Conservation (phyloP, 2,329 filamentous ascomycete species). For the Stemphylium vesicarium region DNA sequence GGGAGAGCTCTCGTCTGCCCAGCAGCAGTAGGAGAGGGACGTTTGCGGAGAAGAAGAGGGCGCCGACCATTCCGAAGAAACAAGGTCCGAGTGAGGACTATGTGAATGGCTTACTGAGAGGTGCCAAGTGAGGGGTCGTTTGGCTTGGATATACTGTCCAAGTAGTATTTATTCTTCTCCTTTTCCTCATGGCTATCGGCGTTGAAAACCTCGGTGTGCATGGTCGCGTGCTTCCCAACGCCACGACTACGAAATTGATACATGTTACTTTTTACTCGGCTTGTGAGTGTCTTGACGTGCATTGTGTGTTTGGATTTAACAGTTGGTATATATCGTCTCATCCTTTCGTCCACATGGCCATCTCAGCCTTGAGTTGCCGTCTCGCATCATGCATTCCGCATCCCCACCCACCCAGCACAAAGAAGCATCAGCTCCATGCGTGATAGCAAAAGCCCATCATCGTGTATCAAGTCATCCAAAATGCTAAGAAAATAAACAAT, state of each 20-base stretch:
- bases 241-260: constrained; percentile 13
- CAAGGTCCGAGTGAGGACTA: constrained; percentile 7
- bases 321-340: constrained; percentile 6
- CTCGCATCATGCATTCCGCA: not conserved
- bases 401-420: not conserved
- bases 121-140: constrained; percentile 1
- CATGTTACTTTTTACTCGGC: constrained; percentile 1
- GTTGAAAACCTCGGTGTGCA: constrained; percentile 14
- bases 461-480: not conserved
- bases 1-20: not conserved
- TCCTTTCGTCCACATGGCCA: constrained; percentile 3
- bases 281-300: not conserved
- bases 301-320: constrained; percentile 2
- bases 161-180: not conserved
- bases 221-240: constrained; percentile 8
- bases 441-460: not conserved
- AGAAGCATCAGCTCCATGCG: not conserved
- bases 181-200: constrained; percentile 13
- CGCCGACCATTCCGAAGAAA: not conserved
- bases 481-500: not conserved
- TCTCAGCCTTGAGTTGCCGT: too few relatives aligned
- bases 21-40: not conserved
- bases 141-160: constrained; percentile 6
- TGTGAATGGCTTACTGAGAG: constrained; percentile 2
- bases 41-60: not conserved